Percentiles rank a stretch among this genome's conserved stretches.
These are phyloP conservation scores for Aspergillaceae sp. DNA, from an alignment of 2,329 filamentous ascomycete genomes.

Conservation along the genomic window DNA sequence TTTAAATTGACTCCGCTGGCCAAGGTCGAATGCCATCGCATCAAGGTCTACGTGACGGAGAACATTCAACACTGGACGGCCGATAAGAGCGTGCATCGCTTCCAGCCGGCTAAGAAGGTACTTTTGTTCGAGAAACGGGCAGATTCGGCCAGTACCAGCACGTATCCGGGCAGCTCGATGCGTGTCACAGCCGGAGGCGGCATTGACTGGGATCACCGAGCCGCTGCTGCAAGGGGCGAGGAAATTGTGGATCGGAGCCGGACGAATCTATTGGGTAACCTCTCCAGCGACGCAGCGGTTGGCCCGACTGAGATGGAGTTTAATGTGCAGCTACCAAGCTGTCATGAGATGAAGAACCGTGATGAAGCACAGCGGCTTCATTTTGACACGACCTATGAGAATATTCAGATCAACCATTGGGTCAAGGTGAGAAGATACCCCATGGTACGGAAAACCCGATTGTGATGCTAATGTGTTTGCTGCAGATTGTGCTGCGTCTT, in stretches of 20 bases:
- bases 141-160: conserved; percentile 63
- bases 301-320: conserved; percentile 92
- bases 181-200: conserved; percentile 73
- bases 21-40: conserved; percentile 85
- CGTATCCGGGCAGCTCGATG: conserved; percentile 67
- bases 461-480: conserved; percentile 7
- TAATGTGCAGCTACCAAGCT: conserved; percentile 84
- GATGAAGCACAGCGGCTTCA: conserved; percentile 61
- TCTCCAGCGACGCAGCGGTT: conserved; percentile 67
- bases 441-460: not conserved
- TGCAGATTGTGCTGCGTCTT: conserved; percentile 80
- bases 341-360: conserved; percentile 68
- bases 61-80: conserved; percentile 85
- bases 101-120: conserved; percentile 76
- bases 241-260: conserved; percentile 46
- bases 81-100: conserved; percentile 73
- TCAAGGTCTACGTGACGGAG: conserved; percentile 86
- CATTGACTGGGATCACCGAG: conserved; percentile 55
- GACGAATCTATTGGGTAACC: conserved; percentile 69
- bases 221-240: conserved; percentile 48
- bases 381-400: conserved; percentile 87
- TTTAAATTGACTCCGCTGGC: conserved; percentile 89
- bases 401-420: conserved; percentile 91
- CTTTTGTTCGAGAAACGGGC: conserved; percentile 81
- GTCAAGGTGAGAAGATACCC: conserved; percentile 61